These are phyloP conservation scores for Elsinoe fawcettii DNA, from an alignment of 2,329 filamentous ascomycete species.

Conservation along the genomic window DNA sequence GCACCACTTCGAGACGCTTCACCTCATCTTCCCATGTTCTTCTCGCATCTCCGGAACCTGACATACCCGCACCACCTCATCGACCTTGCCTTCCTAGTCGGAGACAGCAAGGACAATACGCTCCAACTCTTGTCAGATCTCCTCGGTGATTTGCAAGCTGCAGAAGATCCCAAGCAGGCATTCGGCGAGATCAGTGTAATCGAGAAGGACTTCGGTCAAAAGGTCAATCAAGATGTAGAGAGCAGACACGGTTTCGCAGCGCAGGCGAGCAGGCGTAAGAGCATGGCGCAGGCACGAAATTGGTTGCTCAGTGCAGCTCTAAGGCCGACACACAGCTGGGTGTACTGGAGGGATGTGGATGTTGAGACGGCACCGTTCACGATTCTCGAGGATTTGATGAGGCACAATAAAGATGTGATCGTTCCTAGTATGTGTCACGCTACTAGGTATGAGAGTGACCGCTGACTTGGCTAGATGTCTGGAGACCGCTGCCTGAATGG, in stretches of 20 bases:
- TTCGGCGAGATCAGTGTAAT: slow-evolving; percentile 97
- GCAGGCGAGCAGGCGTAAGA: slow-evolving; percentile 84
- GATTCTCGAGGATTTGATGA: slow-evolving; percentile 95
- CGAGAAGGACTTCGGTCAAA: slow-evolving; percentile 97
- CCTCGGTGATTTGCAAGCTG: slow-evolving; percentile 69
- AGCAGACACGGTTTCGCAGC: slow-evolving; percentile 95
- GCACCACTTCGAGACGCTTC: slow-evolving; percentile 90
- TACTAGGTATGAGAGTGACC: slow-evolving; percentile 37
- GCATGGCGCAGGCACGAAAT: slow-evolving; percentile 96
- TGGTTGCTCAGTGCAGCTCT: slow-evolving; percentile 92
- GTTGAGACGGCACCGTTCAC: slow-evolving; percentile 96
- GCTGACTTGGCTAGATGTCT: slow-evolving; percentile 54
- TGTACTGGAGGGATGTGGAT: slow-evolving; percentile 98
- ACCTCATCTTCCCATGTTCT: slow-evolving; percentile 93
- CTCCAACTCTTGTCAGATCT: slow-evolving; percentile 66
- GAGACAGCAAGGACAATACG: slow-evolving; percentile 92
- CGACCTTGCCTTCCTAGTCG: slow-evolving; percentile 92
- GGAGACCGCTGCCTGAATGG: slow-evolving; percentile 98
- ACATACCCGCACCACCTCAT: slow-evolving; percentile 96
- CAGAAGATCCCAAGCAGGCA: slow-evolving; percentile 68
- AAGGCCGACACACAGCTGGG: slow-evolving; percentile 94
- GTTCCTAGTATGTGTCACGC: slow-evolving; percentile 72
- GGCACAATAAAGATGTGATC: slow-evolving; percentile 97
- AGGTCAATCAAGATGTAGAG: slow-evolving; percentile 95
- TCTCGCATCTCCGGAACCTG: slow-evolving; percentile 90